phyloP scores from a whole-genome alignment of 2,329 filamentous ascomycete species.

The Penicillium sp. region DNA sequence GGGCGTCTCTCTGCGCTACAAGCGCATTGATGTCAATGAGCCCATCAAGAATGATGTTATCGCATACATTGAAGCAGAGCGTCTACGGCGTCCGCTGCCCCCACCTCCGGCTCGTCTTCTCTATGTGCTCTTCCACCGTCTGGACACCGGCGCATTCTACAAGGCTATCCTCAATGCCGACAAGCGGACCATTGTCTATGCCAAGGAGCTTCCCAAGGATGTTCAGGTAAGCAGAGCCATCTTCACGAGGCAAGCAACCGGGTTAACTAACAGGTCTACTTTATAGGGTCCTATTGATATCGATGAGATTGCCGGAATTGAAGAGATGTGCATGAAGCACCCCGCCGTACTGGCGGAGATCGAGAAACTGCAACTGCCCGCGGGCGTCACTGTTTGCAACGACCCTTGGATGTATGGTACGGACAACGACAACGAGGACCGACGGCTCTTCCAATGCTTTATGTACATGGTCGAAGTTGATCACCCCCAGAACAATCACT shows the following conservation, averaged over 20 bases:
- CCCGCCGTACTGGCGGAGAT: conserved; percentile 56
- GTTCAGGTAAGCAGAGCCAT: conserved; percentile 38
- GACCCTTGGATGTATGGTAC: conserved; percentile 69
- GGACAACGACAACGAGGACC: conserved; percentile 36
- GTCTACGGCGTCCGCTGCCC: conserved; percentile 48
- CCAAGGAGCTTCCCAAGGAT: conserved; percentile 45
- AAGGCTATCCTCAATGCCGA: conserved; percentile 41
- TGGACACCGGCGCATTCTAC: conserved; percentile 42
- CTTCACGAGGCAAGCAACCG: background rate
- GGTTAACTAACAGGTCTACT: conserved; percentile 54
- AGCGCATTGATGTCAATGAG: conserved; percentile 64
- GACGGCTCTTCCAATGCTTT: conserved; percentile 41
- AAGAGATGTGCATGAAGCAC: conserved; percentile 54
- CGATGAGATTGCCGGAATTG: conserved; percentile 58
- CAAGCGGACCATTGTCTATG: conserved; percentile 32
- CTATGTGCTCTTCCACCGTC: conserved; percentile 51
- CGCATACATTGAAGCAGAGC: conserved; percentile 62
- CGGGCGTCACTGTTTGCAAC: conserved; percentile 55
- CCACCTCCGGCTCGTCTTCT: conserved; percentile 50
- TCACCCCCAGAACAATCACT: conserved; percentile 37
- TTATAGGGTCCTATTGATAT: conserved; percentile 57
- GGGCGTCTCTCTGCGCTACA: conserved; percentile 50
- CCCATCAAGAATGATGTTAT: conserved; percentile 59
- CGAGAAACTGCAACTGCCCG: conserved; percentile 56
- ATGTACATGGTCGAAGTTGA: conserved; percentile 37